These are phyloP conservation scores for Candida pseudoglaebosa DNA, from an alignment of 805 yeast genomes.

Conservation along the genomic window DNA sequence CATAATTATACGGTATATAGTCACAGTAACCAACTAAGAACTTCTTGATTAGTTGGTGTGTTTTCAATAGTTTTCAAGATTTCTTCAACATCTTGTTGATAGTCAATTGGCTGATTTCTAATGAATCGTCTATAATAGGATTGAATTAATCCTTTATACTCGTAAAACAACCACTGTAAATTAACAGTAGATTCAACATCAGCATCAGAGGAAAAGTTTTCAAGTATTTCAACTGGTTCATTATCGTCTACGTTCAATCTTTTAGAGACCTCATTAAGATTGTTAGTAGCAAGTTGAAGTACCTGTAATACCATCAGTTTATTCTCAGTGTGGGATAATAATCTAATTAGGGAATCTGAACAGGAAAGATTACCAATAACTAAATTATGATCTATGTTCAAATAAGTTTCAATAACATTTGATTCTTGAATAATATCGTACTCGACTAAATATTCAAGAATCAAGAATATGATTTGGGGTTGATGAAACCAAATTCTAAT, in stretches of 20 bases:
- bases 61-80: slow-evolving; percentile 19
- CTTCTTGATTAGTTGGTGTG: slow-evolving; percentile 18
- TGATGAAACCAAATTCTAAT: slow-evolving; percentile 43
- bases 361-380: slow-evolving; percentile 39
- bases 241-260: slow-evolving; percentile 11
- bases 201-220: slow-evolving; percentile 25
- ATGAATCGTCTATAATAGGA: slow-evolving; percentile 31
- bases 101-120: slow-evolving; percentile 11
- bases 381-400: slow-evolving; percentile 26
- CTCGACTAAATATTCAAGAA: slow-evolving; percentile 40
- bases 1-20: neutral
- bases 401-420: slow-evolving; percentile 23
- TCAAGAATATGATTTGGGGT: slow-evolving; percentile 42
- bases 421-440: slow-evolving; percentile 30
- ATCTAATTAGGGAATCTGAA: slow-evolving; percentile 39
- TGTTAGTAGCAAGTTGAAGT: slow-evolving; percentile 24
- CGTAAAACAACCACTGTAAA: slow-evolving; percentile 39
- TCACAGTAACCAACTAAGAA: slow-evolving; percentile 8
- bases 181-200: slow-evolving; percentile 24
- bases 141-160: slow-evolving; percentile 39
- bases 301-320: slow-evolving; percentile 10
- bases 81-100: slow-evolving; percentile 13
- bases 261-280: slow-evolving; percentile 24
- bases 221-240: slow-evolving; percentile 21
- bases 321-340: slow-evolving; percentile 18